Evolutionary conservation across 139 green algal genomes (phyloP).

Genomic region (Ettlia oleoabundans): DNA sequence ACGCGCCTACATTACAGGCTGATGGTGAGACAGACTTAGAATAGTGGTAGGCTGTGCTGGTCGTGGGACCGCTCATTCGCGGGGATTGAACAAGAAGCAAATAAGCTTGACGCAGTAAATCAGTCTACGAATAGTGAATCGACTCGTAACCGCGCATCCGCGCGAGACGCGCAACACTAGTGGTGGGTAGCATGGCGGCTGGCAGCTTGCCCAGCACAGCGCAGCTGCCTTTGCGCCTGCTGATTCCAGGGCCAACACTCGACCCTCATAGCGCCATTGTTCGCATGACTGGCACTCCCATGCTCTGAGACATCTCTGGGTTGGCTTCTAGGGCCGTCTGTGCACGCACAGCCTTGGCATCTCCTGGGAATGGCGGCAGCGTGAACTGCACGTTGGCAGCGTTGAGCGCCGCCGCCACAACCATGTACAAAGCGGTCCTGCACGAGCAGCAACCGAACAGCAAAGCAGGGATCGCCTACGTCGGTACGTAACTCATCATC

Average conservation of each 20-base stretch:
- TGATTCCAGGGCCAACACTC: too few relatives aligned
- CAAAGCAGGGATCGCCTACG: not conserved
- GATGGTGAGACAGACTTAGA: not conserved
- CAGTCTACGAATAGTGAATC: too few relatives aligned
- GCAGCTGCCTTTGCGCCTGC: too few relatives aligned
- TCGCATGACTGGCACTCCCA: not conserved
- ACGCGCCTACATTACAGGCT: not conserved
- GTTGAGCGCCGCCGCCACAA: not conserved
- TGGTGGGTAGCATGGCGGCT: too few relatives aligned
- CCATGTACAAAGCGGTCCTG: constrained; percentile 19
- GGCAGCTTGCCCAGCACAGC: too few relatives aligned
- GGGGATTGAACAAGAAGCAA: not conserved
- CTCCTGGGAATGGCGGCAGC: constrained; percentile 14
- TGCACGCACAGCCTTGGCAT: not conserved
- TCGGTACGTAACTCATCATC: not conserved
- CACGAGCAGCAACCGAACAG: not conserved
- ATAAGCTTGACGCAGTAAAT: not conserved
- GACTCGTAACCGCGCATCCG: too few relatives aligned
- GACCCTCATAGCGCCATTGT: not conserved
- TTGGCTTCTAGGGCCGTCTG: constrained; percentile 10
- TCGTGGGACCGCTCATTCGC: too few relatives aligned
- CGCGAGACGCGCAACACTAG: too few relatives aligned
- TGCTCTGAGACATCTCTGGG: not conserved
- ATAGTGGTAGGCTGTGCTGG: constrained; percentile 8
- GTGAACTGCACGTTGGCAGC: constrained; percentile 19